Conservation (phyloP, 495 filamentous ascomycete genomes). For the Aspergillus panamensis region DNA sequence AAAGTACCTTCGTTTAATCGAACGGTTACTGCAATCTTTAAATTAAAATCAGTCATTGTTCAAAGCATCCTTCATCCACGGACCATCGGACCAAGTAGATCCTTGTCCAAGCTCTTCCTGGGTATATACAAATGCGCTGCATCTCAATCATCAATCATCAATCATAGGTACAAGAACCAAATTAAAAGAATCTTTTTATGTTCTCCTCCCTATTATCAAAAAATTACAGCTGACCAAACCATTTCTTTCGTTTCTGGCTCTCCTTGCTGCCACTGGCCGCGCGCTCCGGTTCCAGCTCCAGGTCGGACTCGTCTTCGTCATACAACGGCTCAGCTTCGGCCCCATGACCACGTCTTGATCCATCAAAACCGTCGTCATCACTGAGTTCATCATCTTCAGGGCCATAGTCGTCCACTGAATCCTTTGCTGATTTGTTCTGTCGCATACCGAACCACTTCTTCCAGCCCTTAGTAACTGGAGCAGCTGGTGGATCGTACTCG, state of each 20-base stretch:
- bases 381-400: conserved; percentile 20
- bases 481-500: conserved; percentile 41
- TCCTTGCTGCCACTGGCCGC: conserved; percentile 12
- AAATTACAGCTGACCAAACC: conserved; percentile 35
- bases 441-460: conserved; percentile 37
- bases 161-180: not conserved
- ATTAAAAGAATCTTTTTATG: not conserved
- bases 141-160: conserved; percentile 6
- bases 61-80: too few species aligned
- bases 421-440: conserved; percentile 19
- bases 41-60: too few species aligned
- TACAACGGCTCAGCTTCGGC: not conserved
- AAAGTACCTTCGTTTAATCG: too few species aligned
- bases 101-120: not conserved
- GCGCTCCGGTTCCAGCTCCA: conserved; percentile 13
- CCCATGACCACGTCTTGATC: not conserved
- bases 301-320: conserved; percentile 20
- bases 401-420: conserved; percentile 21
- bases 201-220: not conserved
- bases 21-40: too few species aligned
- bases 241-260: conserved; percentile 33
- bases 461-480: conserved; percentile 42
- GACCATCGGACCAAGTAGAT: too few species aligned
- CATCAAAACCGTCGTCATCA: conserved; percentile 26
- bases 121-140: not conserved